phyloP scores from a whole-genome alignment of 2,329 filamentous ascomycete genomes.

The Seiridium unicorne region DNA sequence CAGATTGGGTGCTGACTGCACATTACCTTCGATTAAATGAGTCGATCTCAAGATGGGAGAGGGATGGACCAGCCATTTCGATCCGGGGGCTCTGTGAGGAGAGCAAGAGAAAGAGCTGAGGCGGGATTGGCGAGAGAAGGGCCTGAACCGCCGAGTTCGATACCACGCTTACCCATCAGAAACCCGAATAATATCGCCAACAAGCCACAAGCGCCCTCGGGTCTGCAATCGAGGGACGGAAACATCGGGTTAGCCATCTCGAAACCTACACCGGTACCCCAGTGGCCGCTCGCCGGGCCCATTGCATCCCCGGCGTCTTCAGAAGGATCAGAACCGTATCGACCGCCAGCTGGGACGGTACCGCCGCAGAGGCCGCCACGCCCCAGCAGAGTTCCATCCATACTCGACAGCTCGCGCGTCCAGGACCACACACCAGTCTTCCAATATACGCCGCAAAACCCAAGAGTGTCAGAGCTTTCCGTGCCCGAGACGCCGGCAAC shows the following conservation, averaged over 20 bases:
- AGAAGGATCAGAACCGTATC: constrained; percentile 40
- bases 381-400: constrained; percentile 58
- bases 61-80: constrained; percentile 45
- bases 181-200: not conserved
- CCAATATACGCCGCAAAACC: constrained; percentile 38
- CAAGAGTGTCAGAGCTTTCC: constrained; percentile 36
- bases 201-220: constrained; percentile 28
- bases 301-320: constrained; percentile 18
- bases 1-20: constrained; percentile 21
- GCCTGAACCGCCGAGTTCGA: constrained; percentile 26
- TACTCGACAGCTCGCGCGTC: constrained; percentile 53
- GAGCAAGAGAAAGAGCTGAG: constrained; percentile 52
- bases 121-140: constrained; percentile 34
- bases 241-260: constrained; percentile 48
- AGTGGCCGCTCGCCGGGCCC: constrained; percentile 37
- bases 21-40: constrained; percentile 44
- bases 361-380: constrained; percentile 59
- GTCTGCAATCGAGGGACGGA: constrained; percentile 35
- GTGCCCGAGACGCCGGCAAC: constrained; percentile 46
- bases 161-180: constrained; percentile 18
- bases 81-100: constrained; percentile 48
- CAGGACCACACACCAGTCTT: constrained; percentile 58
- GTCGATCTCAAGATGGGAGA: constrained; percentile 52
- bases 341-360: constrained; percentile 48
- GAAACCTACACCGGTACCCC: constrained; percentile 34